Conservation (phyloP, 2,329 filamentous ascomycete species). For the Fusarium nanum region DNA sequence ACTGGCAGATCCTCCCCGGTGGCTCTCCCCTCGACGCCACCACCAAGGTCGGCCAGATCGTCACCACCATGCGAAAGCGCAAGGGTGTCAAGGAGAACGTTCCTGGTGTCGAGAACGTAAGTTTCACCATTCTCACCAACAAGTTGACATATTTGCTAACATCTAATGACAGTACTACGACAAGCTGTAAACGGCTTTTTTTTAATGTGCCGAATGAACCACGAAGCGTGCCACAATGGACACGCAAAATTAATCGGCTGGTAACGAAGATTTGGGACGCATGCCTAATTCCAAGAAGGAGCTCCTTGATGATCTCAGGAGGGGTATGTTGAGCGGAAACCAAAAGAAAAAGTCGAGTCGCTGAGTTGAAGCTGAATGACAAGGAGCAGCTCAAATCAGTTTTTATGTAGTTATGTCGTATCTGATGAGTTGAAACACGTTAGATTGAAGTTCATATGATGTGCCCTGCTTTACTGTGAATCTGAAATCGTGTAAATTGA, state of each 20-base stretch:
- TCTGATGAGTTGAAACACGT: conserved; percentile 56
- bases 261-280: conserved; percentile 49
- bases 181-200: conserved; percentile 82
- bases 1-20: conserved; percentile 97
- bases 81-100: conserved; percentile 99
- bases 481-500: neutral
- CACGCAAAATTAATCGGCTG: conserved; percentile 56
- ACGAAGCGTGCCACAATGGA: conserved; percentile 57
- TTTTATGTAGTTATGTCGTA: conserved; percentile 59
- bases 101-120: conserved; percentile 94
- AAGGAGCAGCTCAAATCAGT: conserved; percentile 53
- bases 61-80: conserved; percentile 94
- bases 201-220: conserved; percentile 59
- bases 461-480: conserved; percentile 1
- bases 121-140: conserved; percentile 54
- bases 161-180: conserved; percentile 82
- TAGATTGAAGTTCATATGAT: conserved; percentile 47
- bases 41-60: conserved; percentile 84
- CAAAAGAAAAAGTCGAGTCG: conserved; percentile 50
- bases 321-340: conserved; percentile 50
- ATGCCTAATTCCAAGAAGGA: conserved; percentile 47
- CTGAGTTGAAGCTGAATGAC: conserved; percentile 54
- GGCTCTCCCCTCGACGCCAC: conserved; percentile 88
- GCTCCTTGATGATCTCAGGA: conserved; percentile 42
- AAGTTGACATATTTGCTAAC: conserved; percentile 39